A percentile compares a stretch with the other conserved stretches of the same genome.
Conservation (phyloP, 495 filamentous ascomycete species). For the Hypoxylon crocopeplum region DNA sequence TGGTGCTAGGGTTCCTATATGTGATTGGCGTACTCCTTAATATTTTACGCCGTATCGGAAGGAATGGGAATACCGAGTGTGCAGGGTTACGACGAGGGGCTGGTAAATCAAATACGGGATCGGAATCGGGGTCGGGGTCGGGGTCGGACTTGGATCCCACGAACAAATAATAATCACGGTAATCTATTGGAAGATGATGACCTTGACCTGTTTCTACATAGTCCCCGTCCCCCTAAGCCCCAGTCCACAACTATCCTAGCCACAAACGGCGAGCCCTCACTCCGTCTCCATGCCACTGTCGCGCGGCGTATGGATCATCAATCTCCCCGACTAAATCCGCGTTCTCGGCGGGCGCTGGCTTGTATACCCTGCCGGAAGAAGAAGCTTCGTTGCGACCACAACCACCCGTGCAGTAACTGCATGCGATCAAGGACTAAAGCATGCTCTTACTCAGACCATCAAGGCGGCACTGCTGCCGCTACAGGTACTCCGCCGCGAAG, state of each 20-base stretch:
- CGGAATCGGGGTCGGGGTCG: slow-evolving; percentile 17
- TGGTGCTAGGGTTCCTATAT: no score
- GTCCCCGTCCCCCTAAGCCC: no score
- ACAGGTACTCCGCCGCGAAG: background rate
- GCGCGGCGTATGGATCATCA: slow-evolving; percentile 3
- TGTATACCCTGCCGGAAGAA: slow-evolving; percentile 51
- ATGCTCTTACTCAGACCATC: slow-evolving; percentile 20
- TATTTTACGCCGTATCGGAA: no score
- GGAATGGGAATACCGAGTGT: no score
- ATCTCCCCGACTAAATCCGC: slow-evolving; percentile 39
- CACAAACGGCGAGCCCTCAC: no score
- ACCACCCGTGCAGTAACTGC: slow-evolving; percentile 46
- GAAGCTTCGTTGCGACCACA: slow-evolving; percentile 52
- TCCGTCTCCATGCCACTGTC: no score
- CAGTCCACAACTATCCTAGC: no score
- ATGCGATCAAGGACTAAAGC: slow-evolving; percentile 40
- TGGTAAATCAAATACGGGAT: background rate
- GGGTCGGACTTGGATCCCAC: background rate
- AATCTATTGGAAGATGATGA: no score
- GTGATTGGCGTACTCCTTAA: no score
- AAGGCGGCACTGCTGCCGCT: background rate
- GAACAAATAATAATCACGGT: background rate
- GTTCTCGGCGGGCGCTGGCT: slow-evolving; percentile 46
- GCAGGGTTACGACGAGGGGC: background rate
- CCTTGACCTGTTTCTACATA: no score